phyloP scores from a whole-genome alignment of 257 asterid species.

The Scutellaria minor region DNA sequence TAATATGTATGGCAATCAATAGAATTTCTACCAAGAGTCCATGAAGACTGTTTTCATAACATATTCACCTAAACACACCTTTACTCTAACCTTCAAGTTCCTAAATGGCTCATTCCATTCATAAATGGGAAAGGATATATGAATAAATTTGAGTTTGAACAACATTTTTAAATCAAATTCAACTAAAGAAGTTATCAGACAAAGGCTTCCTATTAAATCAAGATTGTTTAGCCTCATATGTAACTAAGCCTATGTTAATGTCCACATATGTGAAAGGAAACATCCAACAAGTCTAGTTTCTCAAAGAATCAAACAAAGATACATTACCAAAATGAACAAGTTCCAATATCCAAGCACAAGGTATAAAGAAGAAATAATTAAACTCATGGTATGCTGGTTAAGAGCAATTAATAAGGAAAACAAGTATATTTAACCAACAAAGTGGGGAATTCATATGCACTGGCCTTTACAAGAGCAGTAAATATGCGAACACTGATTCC shows the following conservation, averaged over 20 bases:
- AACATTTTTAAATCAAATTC: slow-evolving; percentile 1
- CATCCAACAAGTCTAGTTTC: slow-evolving; percentile 11
- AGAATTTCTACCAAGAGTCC: background rate
- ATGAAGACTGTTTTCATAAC: background rate
- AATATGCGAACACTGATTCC: slow-evolving; percentile 23
- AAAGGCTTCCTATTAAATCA: slow-evolving; percentile 20
- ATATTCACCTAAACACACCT: background rate
- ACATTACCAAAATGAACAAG: slow-evolving; percentile 31
- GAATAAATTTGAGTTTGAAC: background rate
- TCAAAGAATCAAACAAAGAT: slow-evolving; percentile 14
- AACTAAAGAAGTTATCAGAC: slow-evolving; percentile 13
- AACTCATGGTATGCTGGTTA: slow-evolving; percentile 10
- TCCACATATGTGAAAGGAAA: background rate
- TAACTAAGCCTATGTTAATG: background rate
- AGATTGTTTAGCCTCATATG: slow-evolving; percentile 9
- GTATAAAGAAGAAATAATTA: slow-evolving; percentile 21
- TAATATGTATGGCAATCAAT: slow-evolving; percentile 7
- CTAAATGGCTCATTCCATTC: slow-evolving; percentile 14
- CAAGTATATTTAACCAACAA: background rate
- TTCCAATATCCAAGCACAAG: slow-evolving; percentile 2
- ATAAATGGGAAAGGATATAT: slow-evolving; percentile 13
- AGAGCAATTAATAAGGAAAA: slow-evolving; percentile 11
- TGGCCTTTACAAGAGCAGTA: slow-evolving; percentile 15
- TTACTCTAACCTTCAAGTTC: background rate
- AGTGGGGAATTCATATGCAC: background rate